These are phyloP conservation scores for Oldenlandia corymbosa DNA, from an alignment of 257 asterid species.

Conservation along the genomic window DNA sequence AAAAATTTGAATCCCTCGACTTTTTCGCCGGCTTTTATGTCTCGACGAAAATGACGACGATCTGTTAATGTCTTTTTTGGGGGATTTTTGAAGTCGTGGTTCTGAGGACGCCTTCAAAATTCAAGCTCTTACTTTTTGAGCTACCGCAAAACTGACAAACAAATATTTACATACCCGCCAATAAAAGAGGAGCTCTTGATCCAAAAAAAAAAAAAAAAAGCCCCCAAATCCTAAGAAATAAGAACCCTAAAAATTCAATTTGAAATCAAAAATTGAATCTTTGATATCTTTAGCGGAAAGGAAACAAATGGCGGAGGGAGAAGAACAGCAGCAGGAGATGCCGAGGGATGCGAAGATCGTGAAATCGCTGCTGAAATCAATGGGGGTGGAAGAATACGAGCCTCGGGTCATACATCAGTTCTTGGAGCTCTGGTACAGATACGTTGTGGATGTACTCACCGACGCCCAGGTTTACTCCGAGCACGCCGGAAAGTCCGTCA, in stretches of 20 bases:
- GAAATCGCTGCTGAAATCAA: constrained; percentile 72
- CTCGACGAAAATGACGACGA: too few species aligned
- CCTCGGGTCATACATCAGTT: constrained; percentile 84
- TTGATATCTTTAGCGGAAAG: not conserved
- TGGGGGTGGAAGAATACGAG: constrained; percentile 84
- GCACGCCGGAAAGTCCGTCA: constrained; percentile 61
- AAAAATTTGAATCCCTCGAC: too few species aligned
- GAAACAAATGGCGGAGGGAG: constrained; percentile 59
- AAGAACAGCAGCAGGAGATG: constrained; percentile 57
- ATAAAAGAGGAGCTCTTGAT: too few species aligned
- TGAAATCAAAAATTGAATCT: not conserved
- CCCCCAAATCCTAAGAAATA: not conserved
- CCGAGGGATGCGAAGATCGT: constrained; percentile 89
- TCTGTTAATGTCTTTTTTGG: too few species aligned
- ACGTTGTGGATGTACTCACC: constrained; percentile 66
- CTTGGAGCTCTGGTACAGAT: constrained; percentile 73
- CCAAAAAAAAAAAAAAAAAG: too few species aligned
- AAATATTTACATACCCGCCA: too few species aligned
- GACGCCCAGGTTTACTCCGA: constrained; percentile 88
- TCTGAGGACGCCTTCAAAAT: too few species aligned
- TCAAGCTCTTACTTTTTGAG: too few species aligned
- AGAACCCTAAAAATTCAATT: not conserved
- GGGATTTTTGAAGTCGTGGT: too few species aligned
- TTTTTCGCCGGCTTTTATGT: too few species aligned
- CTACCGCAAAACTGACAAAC: too few species aligned